Conservation (phyloP, 257 asterid genomes). For the Gentiana dahurica region DNA sequence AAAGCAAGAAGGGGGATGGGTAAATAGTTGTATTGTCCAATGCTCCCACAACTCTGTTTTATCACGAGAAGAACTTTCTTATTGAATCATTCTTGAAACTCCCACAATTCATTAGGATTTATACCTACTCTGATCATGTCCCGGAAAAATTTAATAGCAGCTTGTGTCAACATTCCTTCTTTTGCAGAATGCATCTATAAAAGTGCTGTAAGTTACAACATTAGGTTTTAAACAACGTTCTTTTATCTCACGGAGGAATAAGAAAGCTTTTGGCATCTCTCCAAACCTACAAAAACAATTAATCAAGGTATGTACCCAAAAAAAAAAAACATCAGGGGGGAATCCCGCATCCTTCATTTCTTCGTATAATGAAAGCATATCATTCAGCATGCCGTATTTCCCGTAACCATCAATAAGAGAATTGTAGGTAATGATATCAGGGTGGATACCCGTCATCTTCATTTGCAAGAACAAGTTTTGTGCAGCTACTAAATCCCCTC, state of each 20-base stretch:
- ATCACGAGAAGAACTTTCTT: no score
- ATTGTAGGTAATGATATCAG: slow-evolving; percentile 78
- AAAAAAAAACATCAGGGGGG: slow-evolving; percentile 66
- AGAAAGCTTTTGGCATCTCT: slow-evolving; percentile 50
- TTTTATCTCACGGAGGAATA: slow-evolving; percentile 66
- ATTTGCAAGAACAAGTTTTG: slow-evolving; percentile 42
- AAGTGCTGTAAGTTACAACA: slow-evolving; percentile 82
- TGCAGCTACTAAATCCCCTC: slow-evolving; percentile 61
- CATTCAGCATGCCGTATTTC: slow-evolving; percentile 50
- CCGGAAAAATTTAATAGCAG: slow-evolving; percentile 61
- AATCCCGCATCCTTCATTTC: slow-evolving; percentile 67
- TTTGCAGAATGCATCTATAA: slow-evolving; percentile 85
- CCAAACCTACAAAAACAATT: slow-evolving; percentile 79
- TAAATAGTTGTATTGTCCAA: no score
- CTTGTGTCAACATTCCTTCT: slow-evolving; percentile 66
- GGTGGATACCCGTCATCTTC: slow-evolving; percentile 51
- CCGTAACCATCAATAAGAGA: slow-evolving; percentile 76
- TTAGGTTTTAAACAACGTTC: slow-evolving; percentile 52
- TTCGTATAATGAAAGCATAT: slow-evolving; percentile 43
- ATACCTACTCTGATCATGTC: slow-evolving; percentile 90
- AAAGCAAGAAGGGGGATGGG: no score
- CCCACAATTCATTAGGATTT: slow-evolving; percentile 79
- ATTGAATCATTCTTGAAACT: slow-evolving; percentile 23
- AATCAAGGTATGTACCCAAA: slow-evolving; percentile 47
- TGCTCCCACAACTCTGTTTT: no score